Conservation (phyloP, 768 basidiomycete genomes). For the Lentinula lateritia region DNA sequence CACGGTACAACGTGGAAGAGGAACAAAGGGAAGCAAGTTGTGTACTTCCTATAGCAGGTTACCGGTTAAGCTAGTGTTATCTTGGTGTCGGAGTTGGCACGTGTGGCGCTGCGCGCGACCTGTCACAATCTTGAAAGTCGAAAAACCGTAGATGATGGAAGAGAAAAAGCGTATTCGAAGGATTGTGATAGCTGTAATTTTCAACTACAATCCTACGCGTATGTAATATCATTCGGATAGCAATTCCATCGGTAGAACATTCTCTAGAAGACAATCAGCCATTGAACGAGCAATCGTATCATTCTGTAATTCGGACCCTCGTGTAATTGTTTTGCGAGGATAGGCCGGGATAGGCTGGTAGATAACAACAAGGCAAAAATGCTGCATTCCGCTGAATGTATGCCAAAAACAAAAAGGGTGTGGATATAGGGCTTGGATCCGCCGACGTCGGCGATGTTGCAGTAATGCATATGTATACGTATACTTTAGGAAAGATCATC, state of each 20-base stretch:
- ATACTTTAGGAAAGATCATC: background rate
- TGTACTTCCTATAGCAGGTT: background rate
- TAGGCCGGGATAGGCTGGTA: background rate
- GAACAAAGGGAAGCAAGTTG: background rate
- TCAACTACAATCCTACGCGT: background rate
- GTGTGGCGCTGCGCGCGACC: background rate
- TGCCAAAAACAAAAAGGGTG: background rate
- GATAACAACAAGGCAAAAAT: background rate
- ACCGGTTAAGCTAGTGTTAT: background rate
- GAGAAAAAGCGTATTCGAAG: background rate
- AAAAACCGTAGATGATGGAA: background rate
- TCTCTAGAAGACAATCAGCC: background rate
- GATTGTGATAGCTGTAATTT: no score
- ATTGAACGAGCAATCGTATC: background rate
- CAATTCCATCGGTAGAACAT: background rate
- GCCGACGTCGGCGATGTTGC: background rate
- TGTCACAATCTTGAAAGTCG: background rate
- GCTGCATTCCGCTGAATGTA: background rate
- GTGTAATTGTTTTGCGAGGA: background rate
- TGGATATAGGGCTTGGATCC: background rate
- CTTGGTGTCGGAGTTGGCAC: background rate
- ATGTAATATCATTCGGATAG: background rate
- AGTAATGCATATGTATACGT: background rate
- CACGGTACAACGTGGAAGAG: background rate
- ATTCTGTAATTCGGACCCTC: background rate